phyloP scores from a whole-genome alignment of 106 monocot genomes.

The Vanilla planifolia region DNA sequence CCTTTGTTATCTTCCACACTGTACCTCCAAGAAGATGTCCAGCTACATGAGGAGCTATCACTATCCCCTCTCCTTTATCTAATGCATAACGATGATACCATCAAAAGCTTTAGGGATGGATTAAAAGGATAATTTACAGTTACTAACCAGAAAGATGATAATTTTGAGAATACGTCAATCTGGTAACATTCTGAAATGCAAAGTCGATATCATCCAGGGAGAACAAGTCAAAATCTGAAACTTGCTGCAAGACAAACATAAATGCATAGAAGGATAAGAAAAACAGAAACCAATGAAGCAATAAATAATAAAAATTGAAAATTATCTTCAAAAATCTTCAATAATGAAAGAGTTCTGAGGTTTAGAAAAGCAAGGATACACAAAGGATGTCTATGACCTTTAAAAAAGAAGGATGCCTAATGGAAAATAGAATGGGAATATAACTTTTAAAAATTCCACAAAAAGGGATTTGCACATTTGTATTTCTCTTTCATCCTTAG shows the following conservation, averaged over 20 bases:
- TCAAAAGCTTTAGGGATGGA: background rate
- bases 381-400: no score
- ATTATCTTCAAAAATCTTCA: no score
- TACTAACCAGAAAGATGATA: constrained; percentile 77
- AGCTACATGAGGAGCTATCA: constrained; percentile 95
- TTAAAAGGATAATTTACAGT: background rate
- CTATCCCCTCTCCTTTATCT: constrained; percentile 98
- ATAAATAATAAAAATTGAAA: no score
- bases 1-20: constrained; percentile 98
- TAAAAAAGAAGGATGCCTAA: no score
- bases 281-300: no score
- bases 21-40: constrained; percentile 99
- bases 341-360: no score
- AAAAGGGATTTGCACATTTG: no score
- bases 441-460: no score
- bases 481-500: no score
- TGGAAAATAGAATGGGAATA: no score
- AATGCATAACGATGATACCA: constrained; percentile 11
- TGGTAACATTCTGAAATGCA: constrained; percentile 85
- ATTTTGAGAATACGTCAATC: constrained; percentile 95
- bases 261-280: background rate
- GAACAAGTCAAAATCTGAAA: constrained; percentile 93
- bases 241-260: constrained; percentile 60
- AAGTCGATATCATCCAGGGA: constrained; percentile 92
- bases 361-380: no score